Conservation (phyloP, 345 rosid species). For the Moricandia arvensis region DNA sequence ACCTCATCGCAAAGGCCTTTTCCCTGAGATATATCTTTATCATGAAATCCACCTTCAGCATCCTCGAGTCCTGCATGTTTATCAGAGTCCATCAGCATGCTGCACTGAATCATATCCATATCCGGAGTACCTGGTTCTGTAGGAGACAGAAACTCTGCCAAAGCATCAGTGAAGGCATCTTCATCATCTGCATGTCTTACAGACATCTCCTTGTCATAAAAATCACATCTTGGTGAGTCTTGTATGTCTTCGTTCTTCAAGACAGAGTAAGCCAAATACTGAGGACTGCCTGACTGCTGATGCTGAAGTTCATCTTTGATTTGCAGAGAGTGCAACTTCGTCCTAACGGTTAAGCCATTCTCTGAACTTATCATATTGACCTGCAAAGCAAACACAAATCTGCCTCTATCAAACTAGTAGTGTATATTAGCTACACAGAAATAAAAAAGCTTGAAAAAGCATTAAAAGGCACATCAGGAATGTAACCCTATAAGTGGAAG, state of each 20-base stretch:
- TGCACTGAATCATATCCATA: slow-evolving; percentile 46
- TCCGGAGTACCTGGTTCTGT: slow-evolving; percentile 56
- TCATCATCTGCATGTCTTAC: slow-evolving; percentile 63
- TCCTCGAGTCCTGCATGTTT: slow-evolving; percentile 49
- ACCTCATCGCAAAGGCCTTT: slow-evolving; percentile 59
- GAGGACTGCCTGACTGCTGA: slow-evolving; percentile 48
- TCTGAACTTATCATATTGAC: slow-evolving; percentile 69
- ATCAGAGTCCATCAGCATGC: slow-evolving; percentile 41
- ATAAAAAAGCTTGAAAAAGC: neutral
- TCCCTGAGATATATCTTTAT: slow-evolving; percentile 51
- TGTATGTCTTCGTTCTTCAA: slow-evolving; percentile 55
- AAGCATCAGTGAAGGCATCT: slow-evolving; percentile 84
- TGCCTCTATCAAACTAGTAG: slow-evolving; percentile 22
- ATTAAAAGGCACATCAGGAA: slow-evolving; percentile 7
- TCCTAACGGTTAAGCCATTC: slow-evolving; percentile 65
- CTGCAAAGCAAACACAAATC: slow-evolving; percentile 44
- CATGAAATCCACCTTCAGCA: slow-evolving; percentile 47
- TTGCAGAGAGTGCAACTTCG: slow-evolving; percentile 87
- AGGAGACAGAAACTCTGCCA: slow-evolving; percentile 74
- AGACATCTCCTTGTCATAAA: slow-evolving; percentile 43
- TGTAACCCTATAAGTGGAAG: slow-evolving; percentile 16
- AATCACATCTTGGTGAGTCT: slow-evolving; percentile 38
- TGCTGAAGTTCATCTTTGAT: slow-evolving; percentile 93
- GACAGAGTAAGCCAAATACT: slow-evolving; percentile 79
- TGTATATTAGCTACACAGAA: slow-evolving; percentile 4